These are phyloP conservation scores for Xylaria curta DNA, from an alignment of 495 filamentous ascomycete genomes.

Conservation along the genomic window DNA sequence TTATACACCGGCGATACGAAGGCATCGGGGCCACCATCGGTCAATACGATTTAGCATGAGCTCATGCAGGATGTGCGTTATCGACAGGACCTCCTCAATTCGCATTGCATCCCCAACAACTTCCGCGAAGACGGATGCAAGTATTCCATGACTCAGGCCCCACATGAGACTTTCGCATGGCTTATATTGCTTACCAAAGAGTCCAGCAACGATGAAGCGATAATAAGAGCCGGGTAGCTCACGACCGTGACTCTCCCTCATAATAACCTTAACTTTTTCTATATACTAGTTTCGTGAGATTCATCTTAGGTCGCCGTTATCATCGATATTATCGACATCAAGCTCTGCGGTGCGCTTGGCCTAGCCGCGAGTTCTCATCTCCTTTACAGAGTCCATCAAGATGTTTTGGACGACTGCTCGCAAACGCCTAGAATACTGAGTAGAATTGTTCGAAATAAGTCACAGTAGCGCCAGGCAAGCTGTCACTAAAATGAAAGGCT, in stretches of 20 bases:
- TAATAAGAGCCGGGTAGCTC: slow-evolving; percentile 57
- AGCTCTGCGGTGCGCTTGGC: slow-evolving; percentile 35
- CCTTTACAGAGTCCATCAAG: slow-evolving; percentile 38
- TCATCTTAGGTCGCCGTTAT: neutral
- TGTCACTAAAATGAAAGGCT: no score
- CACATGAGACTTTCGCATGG: slow-evolving; percentile 46
- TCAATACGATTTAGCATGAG: no score
- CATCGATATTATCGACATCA: neutral
- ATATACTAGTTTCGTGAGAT: slow-evolving; percentile 41
- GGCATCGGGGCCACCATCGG: no score
- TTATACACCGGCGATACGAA: no score
- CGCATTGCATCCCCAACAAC: no score
- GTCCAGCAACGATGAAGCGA: slow-evolving; percentile 42
- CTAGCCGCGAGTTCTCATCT: slow-evolving; percentile 42
- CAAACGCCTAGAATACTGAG: slow-evolving; percentile 33
- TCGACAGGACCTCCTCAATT: no score
- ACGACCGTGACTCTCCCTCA: slow-evolving; percentile 42
- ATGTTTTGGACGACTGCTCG: slow-evolving; percentile 45
- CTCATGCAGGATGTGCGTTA: no score
- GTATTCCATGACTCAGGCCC: slow-evolving; percentile 35
- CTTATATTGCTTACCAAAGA: slow-evolving; percentile 51
- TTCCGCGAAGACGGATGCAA: slow-evolving; percentile 32
- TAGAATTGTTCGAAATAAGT: neutral
- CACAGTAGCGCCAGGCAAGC: no score
- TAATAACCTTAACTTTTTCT: slow-evolving; percentile 40